phyloP scores from a whole-genome alignment of 2,329 filamentous ascomycete genomes.

The Thielaviopsis musarum region DNA sequence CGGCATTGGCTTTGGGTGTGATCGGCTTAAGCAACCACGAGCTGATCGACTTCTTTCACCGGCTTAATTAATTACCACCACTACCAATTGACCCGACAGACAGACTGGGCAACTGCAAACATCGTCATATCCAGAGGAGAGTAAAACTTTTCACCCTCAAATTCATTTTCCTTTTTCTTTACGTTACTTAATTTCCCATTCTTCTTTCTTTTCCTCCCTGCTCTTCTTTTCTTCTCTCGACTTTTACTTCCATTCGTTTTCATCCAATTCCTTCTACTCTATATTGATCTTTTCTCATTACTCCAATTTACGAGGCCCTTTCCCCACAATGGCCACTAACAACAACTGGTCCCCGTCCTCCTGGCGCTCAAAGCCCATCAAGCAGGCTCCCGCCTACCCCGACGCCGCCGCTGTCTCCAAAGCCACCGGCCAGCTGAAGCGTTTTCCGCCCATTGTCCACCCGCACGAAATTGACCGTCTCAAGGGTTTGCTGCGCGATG shows the following conservation, averaged over 20 bases:
- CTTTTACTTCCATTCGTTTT: too few relatives aligned
- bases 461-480: slow-evolving; percentile 66
- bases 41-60: too few relatives aligned
- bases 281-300: background rate
- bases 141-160: background rate
- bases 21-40: background rate
- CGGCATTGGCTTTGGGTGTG: background rate
- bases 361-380: slow-evolving; percentile 65
- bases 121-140: background rate
- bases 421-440: slow-evolving; percentile 46
- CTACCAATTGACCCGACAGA: background rate
- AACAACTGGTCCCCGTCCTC: slow-evolving; percentile 43
- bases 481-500: slow-evolving; percentile 63
- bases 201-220: background rate
- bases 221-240: background rate
- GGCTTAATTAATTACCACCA: too few relatives aligned
- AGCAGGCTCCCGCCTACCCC: slow-evolving; percentile 56
- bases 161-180: background rate
- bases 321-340: background rate
- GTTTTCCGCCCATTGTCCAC: slow-evolving; percentile 63
- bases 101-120: background rate
- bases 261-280: background rate
- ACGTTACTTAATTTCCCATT: too few relatives aligned
- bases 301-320: background rate
- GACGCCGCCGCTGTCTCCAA: slow-evolving; percentile 41